Evolutionary conservation across 257 asterid species (phyloP).

Genomic region (Hygrophila difformis): DNA sequence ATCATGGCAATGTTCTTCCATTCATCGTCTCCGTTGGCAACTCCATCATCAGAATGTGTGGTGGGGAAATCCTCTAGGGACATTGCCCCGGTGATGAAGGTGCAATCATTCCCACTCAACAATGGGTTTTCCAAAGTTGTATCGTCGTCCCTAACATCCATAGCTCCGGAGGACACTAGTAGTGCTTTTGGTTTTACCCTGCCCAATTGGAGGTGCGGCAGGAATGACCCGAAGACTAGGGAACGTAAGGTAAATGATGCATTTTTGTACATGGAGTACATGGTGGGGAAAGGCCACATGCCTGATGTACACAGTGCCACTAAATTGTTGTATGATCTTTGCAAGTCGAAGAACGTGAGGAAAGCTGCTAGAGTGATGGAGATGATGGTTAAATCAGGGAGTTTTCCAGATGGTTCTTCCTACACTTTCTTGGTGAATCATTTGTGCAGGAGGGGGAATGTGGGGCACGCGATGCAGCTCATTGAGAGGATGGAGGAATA

Average conservation of each 20-base stretch:
- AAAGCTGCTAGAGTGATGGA: constrained; percentile 84
- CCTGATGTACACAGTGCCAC: constrained; percentile 65
- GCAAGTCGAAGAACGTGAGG: constrained; percentile 53
- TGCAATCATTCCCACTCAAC: constrained; percentile 26
- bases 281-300: constrained; percentile 65
- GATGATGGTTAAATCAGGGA: constrained; percentile 63
- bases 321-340: constrained; percentile 67
- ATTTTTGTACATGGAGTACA: constrained; percentile 59
- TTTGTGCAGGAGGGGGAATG: constrained; percentile 72
- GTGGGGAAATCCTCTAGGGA: constrained; percentile 28
- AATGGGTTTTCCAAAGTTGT: constrained; percentile 33
- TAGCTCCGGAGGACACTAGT: constrained; percentile 33
- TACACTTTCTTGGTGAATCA: constrained; percentile 65
- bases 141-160: constrained; percentile 26
- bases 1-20: constrained; percentile 53
- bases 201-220: constrained; percentile 73
- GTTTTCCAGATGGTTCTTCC: constrained; percentile 58
- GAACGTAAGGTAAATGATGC: constrained; percentile 64
- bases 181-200: constrained; percentile 38
- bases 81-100: constrained; percentile 31
- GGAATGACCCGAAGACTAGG: constrained; percentile 43
- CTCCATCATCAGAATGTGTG: constrained; percentile 44
- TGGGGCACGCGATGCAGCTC: constrained; percentile 93
- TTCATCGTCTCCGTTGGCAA: constrained; percentile 48
- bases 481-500: constrained; percentile 77